Base-by-base conservation (phyloP, 768 basidiomycete genomes). In the Tulasnella sp. region DNA sequence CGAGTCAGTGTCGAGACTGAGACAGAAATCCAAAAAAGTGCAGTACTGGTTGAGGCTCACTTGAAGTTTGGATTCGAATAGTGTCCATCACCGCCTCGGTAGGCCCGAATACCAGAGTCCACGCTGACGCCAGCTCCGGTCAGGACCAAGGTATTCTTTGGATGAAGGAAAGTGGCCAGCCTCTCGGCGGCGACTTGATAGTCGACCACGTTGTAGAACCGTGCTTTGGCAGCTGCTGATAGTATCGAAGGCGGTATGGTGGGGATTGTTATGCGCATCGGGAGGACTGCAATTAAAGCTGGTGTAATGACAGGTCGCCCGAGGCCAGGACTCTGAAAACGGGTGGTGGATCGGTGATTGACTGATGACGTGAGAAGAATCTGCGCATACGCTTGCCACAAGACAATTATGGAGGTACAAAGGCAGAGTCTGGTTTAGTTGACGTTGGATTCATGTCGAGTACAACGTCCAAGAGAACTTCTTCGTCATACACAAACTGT, bases 71-170 rank as follows among this genome's bases (percentile, higher is more conserved):
- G 87, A 66, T 91, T 88, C 80, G 87, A 81, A 70, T 91, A 91
- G 63, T 84, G 74, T 15, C 92, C 92, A 66, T 93, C 87, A 62
- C 75, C 67, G 0, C 92, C 92, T 59, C 92, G 75, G 71, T 97
- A 96, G n/a, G 92, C 92, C 64, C 90, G 76, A 61, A 98, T 94
- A 46, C 94, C 94, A 25, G 87, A 90, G 70, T 97, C 94, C 27
- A 97, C 92, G 68, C 87, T 89, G 63, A 96, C 88, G 5, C 94
- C 94, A 0, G 94, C 94, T 2, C 92, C 92, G 0, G 91, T 92
- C 56, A 97, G 69, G 15, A 92, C 73, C 0, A 84, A 73, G 49
- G 81, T 80, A 69, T 81, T 84, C n/a, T 90, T 59, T 11, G 46
- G 89, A 0, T 75, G 71, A 19, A 94, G 70, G 65, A 93, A 93